phyloP scores from a whole-genome alignment of 2,329 filamentous ascomycete species.

The Cytospora piceicola region DNA sequence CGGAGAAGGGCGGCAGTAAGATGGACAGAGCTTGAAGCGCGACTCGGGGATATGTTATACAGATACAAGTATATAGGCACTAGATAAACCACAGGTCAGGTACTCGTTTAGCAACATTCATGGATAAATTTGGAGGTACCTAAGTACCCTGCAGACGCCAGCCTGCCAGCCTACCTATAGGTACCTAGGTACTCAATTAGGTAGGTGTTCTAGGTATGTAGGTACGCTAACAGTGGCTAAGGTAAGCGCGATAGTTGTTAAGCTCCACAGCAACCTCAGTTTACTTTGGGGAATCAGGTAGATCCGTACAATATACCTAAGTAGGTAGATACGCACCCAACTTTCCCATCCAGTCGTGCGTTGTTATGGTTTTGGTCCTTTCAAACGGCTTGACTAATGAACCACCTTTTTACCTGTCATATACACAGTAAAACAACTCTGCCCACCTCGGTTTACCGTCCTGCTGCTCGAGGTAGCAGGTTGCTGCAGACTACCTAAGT shows the following conservation, averaged over 20 bases:
- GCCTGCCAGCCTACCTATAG: too few species aligned
- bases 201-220: too few species aligned
- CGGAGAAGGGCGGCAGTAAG: slow-evolving; percentile 23
- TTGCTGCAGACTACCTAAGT: background rate
- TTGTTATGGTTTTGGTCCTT: too few species aligned
- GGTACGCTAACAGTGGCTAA: too few species aligned
- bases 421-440: background rate
- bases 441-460: background rate
- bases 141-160: too few species aligned
- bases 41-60: background rate
- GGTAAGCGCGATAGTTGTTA: background rate
- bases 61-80: background rate
- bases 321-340: too few species aligned
- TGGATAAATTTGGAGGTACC: background rate
- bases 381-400: too few species aligned
- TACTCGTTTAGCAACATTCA: background rate
- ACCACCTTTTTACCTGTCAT: background rate
- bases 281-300: background rate
- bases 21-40: background rate
- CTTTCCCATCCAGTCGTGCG: background rate
- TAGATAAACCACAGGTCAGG: background rate
- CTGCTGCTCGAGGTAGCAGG: background rate
- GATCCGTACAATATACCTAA: too few species aligned
- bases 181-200: background rate
- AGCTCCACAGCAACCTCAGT: background rate